phyloP scores from a whole-genome alignment of 1,139 yeast genomes.

The Sugiyamaella sp. region DNA sequence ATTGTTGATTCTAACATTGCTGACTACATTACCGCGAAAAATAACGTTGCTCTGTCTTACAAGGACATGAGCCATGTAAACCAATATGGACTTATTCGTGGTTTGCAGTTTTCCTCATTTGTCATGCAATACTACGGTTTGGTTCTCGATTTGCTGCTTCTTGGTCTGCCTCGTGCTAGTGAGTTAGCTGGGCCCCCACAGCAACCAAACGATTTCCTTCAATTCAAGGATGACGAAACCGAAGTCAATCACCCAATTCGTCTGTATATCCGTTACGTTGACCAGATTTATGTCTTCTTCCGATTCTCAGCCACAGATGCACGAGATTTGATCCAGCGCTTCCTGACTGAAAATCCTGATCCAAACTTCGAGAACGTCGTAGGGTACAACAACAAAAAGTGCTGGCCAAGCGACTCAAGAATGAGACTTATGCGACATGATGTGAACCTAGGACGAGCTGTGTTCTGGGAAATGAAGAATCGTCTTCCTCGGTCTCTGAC shows the following conservation, averaged over 20 bases:
- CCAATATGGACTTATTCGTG: constrained; percentile 84
- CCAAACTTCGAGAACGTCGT: constrained; percentile 86
- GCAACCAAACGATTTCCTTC: constrained; percentile 76
- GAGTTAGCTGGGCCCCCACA: constrained; percentile 79
- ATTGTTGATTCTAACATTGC: constrained; percentile 91
- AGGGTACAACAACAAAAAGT: constrained; percentile 83
- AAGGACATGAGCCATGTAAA: constrained; percentile 96
- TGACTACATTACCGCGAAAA: constrained; percentile 91
- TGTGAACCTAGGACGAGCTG: constrained; percentile 90
- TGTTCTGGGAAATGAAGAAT: constrained; percentile 84
- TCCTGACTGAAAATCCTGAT: constrained; percentile 82
- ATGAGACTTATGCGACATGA: constrained; percentile 92
- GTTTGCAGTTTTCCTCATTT: constrained; percentile 88
- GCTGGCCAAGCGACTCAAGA: constrained; percentile 94
- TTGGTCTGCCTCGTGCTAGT: constrained; percentile 85
- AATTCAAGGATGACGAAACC: constrained; percentile 59
- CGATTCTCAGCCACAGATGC: constrained; percentile 75
- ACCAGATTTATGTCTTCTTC: constrained; percentile 77
- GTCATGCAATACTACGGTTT: constrained; percentile 89
- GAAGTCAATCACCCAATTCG: constrained; percentile 76
- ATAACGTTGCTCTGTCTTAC: constrained; percentile 77
- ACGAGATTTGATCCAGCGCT: constrained; percentile 73
- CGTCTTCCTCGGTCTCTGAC: constrained; percentile 79
- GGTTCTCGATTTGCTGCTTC: constrained; percentile 73
- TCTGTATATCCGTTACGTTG: constrained; percentile 80